Evolutionary conservation across 2,329 filamentous ascomycete genomes (phyloP), one percentile per base, ranked within the genome.

Genomic region (Scedosporium boydii): DNA sequence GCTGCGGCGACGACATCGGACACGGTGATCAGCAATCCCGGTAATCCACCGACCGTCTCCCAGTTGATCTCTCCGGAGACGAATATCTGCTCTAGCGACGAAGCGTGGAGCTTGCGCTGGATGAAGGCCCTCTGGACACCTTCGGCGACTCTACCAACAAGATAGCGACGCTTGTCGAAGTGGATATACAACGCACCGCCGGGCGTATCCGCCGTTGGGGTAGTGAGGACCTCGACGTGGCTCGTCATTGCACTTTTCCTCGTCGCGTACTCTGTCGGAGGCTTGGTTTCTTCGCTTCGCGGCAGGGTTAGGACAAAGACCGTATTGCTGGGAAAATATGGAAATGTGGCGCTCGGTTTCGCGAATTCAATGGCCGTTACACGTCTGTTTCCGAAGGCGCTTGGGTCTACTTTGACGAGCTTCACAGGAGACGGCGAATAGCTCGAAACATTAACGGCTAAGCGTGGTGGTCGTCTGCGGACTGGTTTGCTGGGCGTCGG

Each of bases 121-220:
- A 82, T 80, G 70, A 89, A 80, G 58, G 87, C 85, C 63, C 95
- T 84, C 77, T 98, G 95, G 0, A 89, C 89, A 16, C 93, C 95
- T 74, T 99, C 95, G 9, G 86, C 78, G 16, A 93, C 73, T 69
- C 89, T 87, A 21, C 95, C 95, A 70, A 99, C 89, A 16, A 97
- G 68, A 74, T 99, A 99, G 63, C 90, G 84, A 68, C 88, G 87
- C 69, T 86, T 84, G 68, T 93, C 90, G 70, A 92, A 93, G 71
- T 93, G 87, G 6, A 99, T 79, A 44, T 91, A 72, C 38, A 98
- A 73, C 59, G 85, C 83, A 2, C 91, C 90, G 61, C 93, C 93
- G 1, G 87, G 84, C 21, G 92, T 96, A 75, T 99, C 95, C 64
- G 88, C 88, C 67, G 93, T 95, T 14, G 93, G 93, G 64, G 89